A percentile compares a stretch with the other conserved stretches of the same genome.
Conservation (phyloP, 805 yeast species). For the Vanderwaltozyma verrucispora region DNA sequence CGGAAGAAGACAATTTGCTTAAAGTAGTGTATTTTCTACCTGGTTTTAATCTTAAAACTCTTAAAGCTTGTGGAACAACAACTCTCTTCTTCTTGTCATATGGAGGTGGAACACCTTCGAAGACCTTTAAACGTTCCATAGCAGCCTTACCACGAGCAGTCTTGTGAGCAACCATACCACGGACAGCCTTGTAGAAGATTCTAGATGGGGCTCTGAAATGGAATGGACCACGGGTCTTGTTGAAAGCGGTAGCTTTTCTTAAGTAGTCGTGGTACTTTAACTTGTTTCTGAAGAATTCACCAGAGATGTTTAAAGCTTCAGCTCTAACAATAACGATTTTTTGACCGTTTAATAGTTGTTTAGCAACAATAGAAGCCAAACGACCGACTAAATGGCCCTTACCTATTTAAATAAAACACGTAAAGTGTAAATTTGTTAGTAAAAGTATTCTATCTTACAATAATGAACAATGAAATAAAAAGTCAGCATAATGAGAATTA, state of each 20-base stretch:
- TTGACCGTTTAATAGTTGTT: slow-evolving; percentile 97
- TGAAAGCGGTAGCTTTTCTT: slow-evolving; percentile 98
- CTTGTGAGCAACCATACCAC: slow-evolving; percentile 99
- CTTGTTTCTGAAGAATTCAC: slow-evolving; percentile 99
- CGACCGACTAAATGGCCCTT: slow-evolving; percentile 99
- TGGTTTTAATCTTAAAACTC: slow-evolving; percentile 98
- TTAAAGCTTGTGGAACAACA: slow-evolving; percentile 98
- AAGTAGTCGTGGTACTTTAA: slow-evolving; percentile 99
- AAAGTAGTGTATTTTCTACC: slow-evolving; percentile 99
- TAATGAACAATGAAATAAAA: no score
- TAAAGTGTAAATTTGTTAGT: slow-evolving; percentile 7
- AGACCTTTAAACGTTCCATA: slow-evolving; percentile 97
- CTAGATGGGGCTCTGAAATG: slow-evolving; percentile 99
- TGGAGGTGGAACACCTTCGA: slow-evolving; percentile 99
- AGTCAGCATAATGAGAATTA: no score
- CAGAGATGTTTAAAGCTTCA: slow-evolving; percentile 97
- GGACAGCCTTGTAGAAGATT: slow-evolving; percentile 98
- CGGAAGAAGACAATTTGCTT: slow-evolving; percentile 91
- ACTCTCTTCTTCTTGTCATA: slow-evolving; percentile 99
- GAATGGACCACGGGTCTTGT: slow-evolving; percentile 99
- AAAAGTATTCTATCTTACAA: background rate
- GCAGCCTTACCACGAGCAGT: slow-evolving; percentile 99
- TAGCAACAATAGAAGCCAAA: slow-evolving; percentile 97
- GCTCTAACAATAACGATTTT: slow-evolving; percentile 95
- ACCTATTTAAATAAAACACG: slow-evolving; percentile 32